Conservation (phyloP, 805 yeast genomes). For the Brettanomyces sp. region DNA sequence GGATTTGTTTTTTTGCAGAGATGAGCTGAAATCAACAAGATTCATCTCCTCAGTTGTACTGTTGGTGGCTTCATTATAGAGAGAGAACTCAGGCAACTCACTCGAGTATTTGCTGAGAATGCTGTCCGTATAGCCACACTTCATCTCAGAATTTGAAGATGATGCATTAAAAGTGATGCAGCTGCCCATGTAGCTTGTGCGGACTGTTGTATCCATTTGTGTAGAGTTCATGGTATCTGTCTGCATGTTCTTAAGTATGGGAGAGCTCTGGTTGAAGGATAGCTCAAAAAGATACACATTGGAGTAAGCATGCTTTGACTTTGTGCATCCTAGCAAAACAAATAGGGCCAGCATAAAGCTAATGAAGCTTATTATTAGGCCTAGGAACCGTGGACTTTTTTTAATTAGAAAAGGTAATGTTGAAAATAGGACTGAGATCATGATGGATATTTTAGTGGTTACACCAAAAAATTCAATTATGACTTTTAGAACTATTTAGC, state of each 20-base stretch:
- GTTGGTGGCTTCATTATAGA: conserved; percentile 1
- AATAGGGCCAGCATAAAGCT: neutral
- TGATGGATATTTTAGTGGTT: no score
- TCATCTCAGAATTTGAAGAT: neutral
- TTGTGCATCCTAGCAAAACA: conserved; percentile 4
- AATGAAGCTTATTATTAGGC: neutral
- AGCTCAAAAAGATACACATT: neutral
- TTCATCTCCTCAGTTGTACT: neutral
- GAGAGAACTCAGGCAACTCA: conserved; percentile 1
- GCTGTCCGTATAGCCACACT: conserved; percentile 1
- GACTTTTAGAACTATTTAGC: no score
- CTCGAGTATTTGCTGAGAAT: neutral
- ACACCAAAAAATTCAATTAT: no score
- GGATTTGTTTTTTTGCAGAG: neutral
- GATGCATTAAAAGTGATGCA: neutral
- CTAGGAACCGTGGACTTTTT: neutral
- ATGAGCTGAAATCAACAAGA: neutral
- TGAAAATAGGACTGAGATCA: no score
- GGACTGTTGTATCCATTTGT: neutral
- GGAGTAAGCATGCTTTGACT: neutral
- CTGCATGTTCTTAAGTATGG: neutral
- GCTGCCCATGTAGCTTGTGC: conserved; percentile 1
- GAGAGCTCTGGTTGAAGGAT: conserved; percentile 3
- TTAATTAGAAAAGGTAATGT: neutral
- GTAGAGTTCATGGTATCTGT: neutral